phyloP scores from a whole-genome alignment of 768 basidiomycete genomes.

The Sporobolomyces roseus region DNA sequence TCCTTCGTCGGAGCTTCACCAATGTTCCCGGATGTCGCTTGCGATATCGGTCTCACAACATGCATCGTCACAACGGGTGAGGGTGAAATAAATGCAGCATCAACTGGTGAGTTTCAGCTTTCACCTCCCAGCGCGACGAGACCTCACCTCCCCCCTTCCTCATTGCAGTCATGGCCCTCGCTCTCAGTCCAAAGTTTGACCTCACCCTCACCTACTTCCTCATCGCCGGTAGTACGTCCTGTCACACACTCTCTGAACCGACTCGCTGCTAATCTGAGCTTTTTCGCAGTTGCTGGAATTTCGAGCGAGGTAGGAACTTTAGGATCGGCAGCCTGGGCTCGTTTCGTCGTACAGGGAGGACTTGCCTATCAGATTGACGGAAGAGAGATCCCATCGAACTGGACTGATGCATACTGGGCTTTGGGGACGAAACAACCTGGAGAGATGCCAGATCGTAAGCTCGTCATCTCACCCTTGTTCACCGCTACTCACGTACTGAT shows the following conservation, averaged over 20 bases:
- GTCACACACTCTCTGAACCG: constrained; percentile 24
- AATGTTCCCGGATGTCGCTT: constrained; percentile 50
- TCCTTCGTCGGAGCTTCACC: constrained; percentile 48
- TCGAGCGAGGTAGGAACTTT: constrained; percentile 50
- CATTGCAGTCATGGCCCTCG: constrained; percentile 46
- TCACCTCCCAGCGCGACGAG: not conserved
- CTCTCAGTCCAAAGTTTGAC: constrained; percentile 50
- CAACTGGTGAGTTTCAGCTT: constrained; percentile 39
- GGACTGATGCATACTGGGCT: constrained; percentile 36
- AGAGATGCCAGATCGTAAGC: constrained; percentile 18
- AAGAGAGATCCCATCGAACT: constrained; percentile 51
- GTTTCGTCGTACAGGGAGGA: constrained; percentile 50
- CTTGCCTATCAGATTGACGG: constrained; percentile 53
- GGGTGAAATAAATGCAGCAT: constrained; percentile 53
- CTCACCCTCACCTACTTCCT: constrained; percentile 53
- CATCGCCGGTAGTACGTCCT: constrained; percentile 52
- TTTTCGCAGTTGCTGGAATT: constrained; percentile 11
- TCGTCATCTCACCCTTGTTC: not conserved
- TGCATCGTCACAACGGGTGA: constrained; percentile 49
- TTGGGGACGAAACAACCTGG: constrained; percentile 16
- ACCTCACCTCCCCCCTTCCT: not conserved
- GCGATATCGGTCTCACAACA: constrained; percentile 48
- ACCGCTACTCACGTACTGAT: not conserved
- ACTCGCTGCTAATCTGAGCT: not conserved
- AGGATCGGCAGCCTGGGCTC: constrained; percentile 51